Base-by-base conservation (phyloP, 202 grass and related monocot genomes). In the Carex sylvatica region DNA sequence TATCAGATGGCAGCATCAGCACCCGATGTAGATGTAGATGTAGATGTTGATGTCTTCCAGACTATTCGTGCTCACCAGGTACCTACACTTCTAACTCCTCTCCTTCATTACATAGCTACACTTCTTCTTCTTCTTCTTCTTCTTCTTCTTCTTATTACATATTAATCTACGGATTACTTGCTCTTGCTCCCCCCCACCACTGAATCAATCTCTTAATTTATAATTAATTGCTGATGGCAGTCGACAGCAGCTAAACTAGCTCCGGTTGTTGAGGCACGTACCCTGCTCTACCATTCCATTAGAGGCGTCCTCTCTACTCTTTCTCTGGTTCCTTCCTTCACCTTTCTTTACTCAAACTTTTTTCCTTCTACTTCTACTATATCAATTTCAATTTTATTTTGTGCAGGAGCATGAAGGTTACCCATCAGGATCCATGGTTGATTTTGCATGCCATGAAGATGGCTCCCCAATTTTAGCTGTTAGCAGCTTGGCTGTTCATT, bases 341-440 rank as follows among this genome's bases (percentile, higher is more conserved):
- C 64, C 67, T 58, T 22, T 12, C 67, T 51, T 22, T 12, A 51
- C 61, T 30, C 20, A 5, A 69, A 58, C 40, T 38, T 75, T 13
- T 80, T 11, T 49, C 11, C 11, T 49, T 49, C 10, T 49, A 49
- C 46, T 49, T 49, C 2, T 3, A 49, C 46, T 12, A 49, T 49
- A 12, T 49, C 11, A 49, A 49, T 49, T 49, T 49, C 2, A 13
- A 49, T 49, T 49, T 13, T 70, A 36, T 67, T 73, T 88, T 81
- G 9, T 80, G 15, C 81, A 97, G 92, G 90, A 86, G 54, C 92
- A 98, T 84, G 82, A 85, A 75, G 90, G 92, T 72, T 98, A 98
- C 88, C 95, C 95, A 44, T 93, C 90, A 22, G 86, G 92, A 83
- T 98, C 95, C 38, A 95, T 98, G 92, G 92, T 98, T 76, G 95